phyloP scores from a whole-genome alignment of 257 asterid species.

The Echites panduratus region DNA sequence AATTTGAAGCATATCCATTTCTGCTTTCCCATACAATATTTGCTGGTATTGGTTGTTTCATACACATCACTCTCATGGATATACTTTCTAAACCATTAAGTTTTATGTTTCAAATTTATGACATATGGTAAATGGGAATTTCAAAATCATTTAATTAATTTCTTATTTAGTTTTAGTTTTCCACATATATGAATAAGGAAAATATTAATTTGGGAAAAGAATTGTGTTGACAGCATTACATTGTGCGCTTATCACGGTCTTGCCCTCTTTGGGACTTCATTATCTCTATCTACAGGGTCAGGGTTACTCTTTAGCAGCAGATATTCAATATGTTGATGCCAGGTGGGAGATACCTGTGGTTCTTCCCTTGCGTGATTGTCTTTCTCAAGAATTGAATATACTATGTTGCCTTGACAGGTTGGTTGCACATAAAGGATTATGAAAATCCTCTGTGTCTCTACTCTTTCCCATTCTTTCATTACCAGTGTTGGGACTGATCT shows the following conservation, averaged over 20 bases:
- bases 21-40: not conserved
- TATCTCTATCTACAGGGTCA: conserved; percentile 50
- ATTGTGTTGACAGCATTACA: not conserved
- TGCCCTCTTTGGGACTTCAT: not conserved
- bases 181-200: not conserved
- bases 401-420: conserved; percentile 86
- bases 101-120: not conserved
- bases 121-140: not conserved
- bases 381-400: conserved; percentile 59
- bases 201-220: not conserved
- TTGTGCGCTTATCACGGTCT: not conserved
- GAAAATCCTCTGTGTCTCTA: not conserved
- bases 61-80: not conserved
- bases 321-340: conserved; percentile 86
- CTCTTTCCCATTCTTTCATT: conserved; percentile 7
- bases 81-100: not conserved
- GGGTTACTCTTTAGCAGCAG: conserved; percentile 90
- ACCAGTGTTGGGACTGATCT: conserved; percentile 24
- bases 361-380: conserved; percentile 92
- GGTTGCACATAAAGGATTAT: conserved; percentile 12
- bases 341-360: conserved; percentile 79
- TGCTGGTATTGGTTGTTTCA: not conserved
- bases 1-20: not conserved
- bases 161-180: not conserved
- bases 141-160: not conserved